These are phyloP conservation scores for Sporothrix curviconia DNA, from an alignment of 2,329 filamentous ascomycete genomes.

Conservation along the genomic window DNA sequence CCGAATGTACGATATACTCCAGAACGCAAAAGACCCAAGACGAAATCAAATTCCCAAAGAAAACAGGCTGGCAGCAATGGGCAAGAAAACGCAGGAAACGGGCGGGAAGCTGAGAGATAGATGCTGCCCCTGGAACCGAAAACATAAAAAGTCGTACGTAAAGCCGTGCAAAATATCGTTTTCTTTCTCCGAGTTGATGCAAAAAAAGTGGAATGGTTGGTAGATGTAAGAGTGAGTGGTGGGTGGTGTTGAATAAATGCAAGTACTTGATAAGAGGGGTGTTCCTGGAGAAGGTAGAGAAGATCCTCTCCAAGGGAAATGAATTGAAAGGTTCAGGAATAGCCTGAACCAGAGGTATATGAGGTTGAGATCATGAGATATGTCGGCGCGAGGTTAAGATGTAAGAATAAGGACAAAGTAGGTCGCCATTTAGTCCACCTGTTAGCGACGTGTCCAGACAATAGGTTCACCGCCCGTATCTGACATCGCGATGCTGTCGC, in stretches of 20 bases:
- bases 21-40: background rate
- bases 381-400: background rate
- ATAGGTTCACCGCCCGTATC: conserved; percentile 15
- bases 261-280: conserved; percentile 9
- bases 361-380: too few relatives aligned
- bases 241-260: conserved; percentile 12
- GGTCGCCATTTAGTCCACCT: conserved; percentile 12
- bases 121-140: conserved; percentile 2
- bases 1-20: conserved; percentile 4
- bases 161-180: conserved; percentile 3
- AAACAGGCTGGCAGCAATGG: background rate
- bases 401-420: background rate
- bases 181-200: conserved; percentile 4
- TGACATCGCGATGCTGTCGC: conserved; percentile 11
- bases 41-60: background rate
- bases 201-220: background rate
- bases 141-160: background rate
- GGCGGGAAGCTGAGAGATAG: background rate
- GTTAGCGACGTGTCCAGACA: conserved; percentile 19
- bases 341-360: background rate
- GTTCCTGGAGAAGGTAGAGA: background rate
- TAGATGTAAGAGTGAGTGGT: conserved; percentile 17
- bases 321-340: background rate
- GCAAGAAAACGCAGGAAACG: background rate
- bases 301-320: background rate